These are phyloP conservation scores for Trypanosomatidae sp. DNA, from an alignment of 208 protist genomes.

Conservation along the genomic window DNA sequence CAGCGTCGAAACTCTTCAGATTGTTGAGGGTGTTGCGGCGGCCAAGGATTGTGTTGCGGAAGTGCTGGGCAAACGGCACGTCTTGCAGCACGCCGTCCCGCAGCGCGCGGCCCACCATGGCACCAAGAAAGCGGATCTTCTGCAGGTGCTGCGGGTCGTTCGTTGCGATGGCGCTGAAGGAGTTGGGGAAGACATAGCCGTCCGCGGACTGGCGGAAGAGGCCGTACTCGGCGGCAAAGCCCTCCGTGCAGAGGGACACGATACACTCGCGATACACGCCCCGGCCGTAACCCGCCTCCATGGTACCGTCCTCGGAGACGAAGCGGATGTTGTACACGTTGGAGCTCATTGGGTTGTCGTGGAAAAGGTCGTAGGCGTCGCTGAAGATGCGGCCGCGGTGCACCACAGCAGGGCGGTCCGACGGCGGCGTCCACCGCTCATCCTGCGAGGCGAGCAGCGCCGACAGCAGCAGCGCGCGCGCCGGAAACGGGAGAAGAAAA, in stretches of 20 bases:
- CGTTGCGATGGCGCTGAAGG: constrained; percentile 72
- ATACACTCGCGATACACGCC: constrained; percentile 94
- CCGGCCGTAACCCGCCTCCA: constrained; percentile 90
- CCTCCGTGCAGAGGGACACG: constrained; percentile 69
- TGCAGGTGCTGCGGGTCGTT: constrained; percentile 61
- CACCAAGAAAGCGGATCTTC: constrained; percentile 88
- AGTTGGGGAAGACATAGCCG: constrained; percentile 92
- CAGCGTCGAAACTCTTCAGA: constrained; percentile 80
- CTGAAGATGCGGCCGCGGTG: constrained; percentile 80
- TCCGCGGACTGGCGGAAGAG: constrained; percentile 85
- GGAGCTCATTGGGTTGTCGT: constrained; percentile 36
- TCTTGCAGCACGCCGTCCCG: constrained; percentile 91
- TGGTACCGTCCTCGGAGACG: constrained; percentile 25
- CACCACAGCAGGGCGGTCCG: constrained; percentile 25
- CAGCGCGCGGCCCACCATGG: constrained; percentile 89
- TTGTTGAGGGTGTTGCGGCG: constrained; percentile 92
- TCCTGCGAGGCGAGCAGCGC: constrained; percentile 40
- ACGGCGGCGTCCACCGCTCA: constrained; percentile 13
- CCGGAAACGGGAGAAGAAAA: constrained; percentile 72
- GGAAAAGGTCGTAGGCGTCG: constrained; percentile 78
- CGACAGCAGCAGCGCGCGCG: constrained; percentile 64
- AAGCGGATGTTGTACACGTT: constrained; percentile 70
- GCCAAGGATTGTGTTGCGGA: constrained; percentile 86
- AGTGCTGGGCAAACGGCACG: constrained; percentile 91
- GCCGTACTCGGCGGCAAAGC: constrained; percentile 80